Percentiles rank a stretch among this genome's conserved stretches.
Evolutionary conservation across 176 grass and related monocot species (phyloP).

Genomic region (Panicum miliaceum): DNA sequence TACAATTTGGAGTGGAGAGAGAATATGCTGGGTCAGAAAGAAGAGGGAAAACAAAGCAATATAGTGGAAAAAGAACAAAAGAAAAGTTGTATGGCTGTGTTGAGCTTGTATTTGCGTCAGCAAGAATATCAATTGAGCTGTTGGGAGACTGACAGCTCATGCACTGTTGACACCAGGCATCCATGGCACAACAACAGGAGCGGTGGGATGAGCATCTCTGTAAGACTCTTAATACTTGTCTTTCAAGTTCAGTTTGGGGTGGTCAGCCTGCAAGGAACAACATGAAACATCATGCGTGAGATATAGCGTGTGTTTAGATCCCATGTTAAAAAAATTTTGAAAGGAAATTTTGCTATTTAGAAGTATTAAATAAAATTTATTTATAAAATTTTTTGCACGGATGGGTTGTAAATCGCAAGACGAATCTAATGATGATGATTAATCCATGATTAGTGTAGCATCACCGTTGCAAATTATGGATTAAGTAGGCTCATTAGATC

Average conservation of each 20-base stretch:
- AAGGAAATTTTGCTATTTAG: too few species aligned
- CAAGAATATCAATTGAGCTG: not conserved
- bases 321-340: too few species aligned
- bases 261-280: slow-evolving; percentile 55
- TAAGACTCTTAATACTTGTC: slow-evolving; percentile 85
- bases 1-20: too few species aligned
- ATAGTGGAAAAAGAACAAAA: too few species aligned
- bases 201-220: slow-evolving; percentile 77
- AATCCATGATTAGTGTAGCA: too few species aligned
- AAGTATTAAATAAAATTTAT: too few species aligned
- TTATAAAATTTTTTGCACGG: too few species aligned
- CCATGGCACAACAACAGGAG: slow-evolving; percentile 86
- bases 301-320: too few species aligned
- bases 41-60: slow-evolving; percentile 35
- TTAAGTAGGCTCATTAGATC: too few species aligned
- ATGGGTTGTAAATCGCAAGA: too few species aligned
- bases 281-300: slow-evolving; percentile 26
- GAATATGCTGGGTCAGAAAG: slow-evolving; percentile 19
- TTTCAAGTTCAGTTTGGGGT: slow-evolving; percentile 76
- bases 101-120: slow-evolving; percentile 34
- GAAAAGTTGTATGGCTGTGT: slow-evolving; percentile 20
- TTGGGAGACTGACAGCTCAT: slow-evolving; percentile 18
- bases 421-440: too few species aligned
- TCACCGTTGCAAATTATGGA: too few species aligned
- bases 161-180: slow-evolving; percentile 74